Conservation (phyloP, 306 rosid genomes). For the Gastrolobium bilobum region DNA sequence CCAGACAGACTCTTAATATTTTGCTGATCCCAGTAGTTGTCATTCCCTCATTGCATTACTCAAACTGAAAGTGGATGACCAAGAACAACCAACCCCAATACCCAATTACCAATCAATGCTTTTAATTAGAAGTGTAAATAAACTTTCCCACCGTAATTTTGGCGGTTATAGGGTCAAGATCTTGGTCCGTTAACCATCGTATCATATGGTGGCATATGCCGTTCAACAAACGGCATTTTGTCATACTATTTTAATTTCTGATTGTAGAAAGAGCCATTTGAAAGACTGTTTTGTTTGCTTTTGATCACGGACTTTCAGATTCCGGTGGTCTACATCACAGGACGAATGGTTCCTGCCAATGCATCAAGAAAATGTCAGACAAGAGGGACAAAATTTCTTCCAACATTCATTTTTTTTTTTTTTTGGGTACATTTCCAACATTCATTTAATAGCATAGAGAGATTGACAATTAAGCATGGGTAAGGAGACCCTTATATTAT, state of each 20-base stretch:
- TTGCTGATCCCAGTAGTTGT: background rate
- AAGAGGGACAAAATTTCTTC: constrained; percentile 14
- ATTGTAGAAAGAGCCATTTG: background rate
- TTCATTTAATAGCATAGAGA: background rate
- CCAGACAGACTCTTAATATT: background rate
- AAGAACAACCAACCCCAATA: background rate
- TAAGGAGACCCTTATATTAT: background rate
- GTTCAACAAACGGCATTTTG: constrained; percentile 18
- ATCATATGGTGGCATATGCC: background rate
- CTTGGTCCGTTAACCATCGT: background rate
- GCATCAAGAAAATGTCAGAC: constrained; percentile 9
- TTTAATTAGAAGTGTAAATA: background rate
- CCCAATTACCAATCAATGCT: background rate
- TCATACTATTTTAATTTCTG: background rate
- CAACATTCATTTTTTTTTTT: background rate
- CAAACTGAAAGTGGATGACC: constrained; percentile 9
- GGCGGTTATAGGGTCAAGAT: background rate
- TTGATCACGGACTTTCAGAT: background rate
- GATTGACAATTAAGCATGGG: background rate
- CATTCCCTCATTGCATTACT: background rate
- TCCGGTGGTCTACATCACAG: background rate
- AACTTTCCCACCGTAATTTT: background rate
- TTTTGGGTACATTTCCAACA: too few relatives aligned
- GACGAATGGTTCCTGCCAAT: constrained; percentile 9
- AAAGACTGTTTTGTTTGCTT: background rate